Evolutionary conservation across 768 basidiomycete species (phyloP).

Genomic region (Suillus decipiens): DNA sequence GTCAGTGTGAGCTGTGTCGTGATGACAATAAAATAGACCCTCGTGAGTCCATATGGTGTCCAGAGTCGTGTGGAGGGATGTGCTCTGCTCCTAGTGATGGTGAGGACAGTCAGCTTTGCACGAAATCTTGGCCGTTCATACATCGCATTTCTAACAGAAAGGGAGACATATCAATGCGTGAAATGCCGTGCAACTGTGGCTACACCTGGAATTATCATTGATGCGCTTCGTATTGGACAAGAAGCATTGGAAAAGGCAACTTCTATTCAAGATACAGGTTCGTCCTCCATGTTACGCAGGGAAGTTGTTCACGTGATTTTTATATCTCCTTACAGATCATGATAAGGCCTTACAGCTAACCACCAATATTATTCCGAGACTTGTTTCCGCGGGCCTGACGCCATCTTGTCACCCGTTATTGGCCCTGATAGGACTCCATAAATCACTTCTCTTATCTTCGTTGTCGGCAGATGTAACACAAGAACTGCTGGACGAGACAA

Average conservation of each 20-base stretch:
- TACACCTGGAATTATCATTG: conserved; percentile 55
- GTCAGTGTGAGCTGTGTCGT: conserved; percentile 64
- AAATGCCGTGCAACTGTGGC: conserved; percentile 54
- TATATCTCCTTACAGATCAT: conserved; percentile 45
- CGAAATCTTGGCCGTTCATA: not conserved
- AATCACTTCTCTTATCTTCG: conserved; percentile 61
- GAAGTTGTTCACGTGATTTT: conserved; percentile 2
- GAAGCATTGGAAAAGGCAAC: conserved; percentile 77
- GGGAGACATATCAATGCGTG: conserved; percentile 47
- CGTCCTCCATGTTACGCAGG: conserved; percentile 12
- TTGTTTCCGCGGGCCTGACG: conserved; percentile 58
- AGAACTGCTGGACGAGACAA: conserved; percentile 60
- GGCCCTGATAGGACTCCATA: conserved; percentile 69
- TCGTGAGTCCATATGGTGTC: conserved; percentile 69
- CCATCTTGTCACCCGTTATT: conserved; percentile 78
- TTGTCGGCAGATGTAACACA: conserved; percentile 45
- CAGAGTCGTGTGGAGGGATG: conserved; percentile 64
- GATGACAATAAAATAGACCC: conserved; percentile 48
- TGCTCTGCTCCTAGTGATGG: conserved; percentile 66
- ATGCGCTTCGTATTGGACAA: conserved; percentile 67
- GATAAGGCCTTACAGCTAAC: conserved; percentile 59
- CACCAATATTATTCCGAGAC: conserved; percentile 63
- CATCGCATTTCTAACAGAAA: conserved; percentile 39
- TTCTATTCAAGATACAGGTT: conserved; percentile 60
- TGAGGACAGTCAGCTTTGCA: conserved; percentile 23